Evolutionary conservation across 306 rosid species (phyloP), one percentile per base, ranked within the genome.

Genomic region (Oxytropis ochrocephala): DNA sequence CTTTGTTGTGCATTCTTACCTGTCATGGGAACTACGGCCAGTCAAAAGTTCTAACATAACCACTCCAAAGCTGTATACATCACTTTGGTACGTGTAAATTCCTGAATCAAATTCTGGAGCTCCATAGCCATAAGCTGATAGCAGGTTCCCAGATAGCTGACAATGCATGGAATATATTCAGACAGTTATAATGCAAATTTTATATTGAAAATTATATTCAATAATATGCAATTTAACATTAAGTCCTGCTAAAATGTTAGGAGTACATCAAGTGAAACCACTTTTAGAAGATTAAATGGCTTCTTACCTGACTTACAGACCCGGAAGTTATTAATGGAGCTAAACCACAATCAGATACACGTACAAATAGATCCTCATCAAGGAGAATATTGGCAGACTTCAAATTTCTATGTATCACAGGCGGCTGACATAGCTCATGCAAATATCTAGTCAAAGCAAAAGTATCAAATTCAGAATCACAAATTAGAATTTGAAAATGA

Each of bases 71-170:
- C 97, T 95, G 82, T 84, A 95, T 44, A 91, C 94, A 21, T 91
- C 99, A 67, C 95, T 91, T 74, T 85, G 87, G 55, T 68, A 51
- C 5, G 96, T 95, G 80, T 95, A 95, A 65, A 78, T 82, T 80
- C 99, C 99, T 0, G 91, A 85, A 64, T 95, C 99, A 72, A 87
- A 91, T 74, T 95, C 99, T 44, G 99, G 99, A 60, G 99, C 99
- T 68, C 99, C 99, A 13, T 91, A 91, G 51, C 99, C 96, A 21
- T 91, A 89, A 42, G 91, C 78, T 11, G 96, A 19, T 75, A 78
- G 82, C 65, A 91, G 85, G 10, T 86, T 79, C 67, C 99, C 99
- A 11, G 99, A 95, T 65, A 95, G 88, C 99, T 95, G 90, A 62
- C 58, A 73, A 70, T 5, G 71, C 42, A 70, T 13, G 49, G 61